These are phyloP conservation scores for Didymella keratinophila DNA, from an alignment of 2,329 filamentous ascomycete species.

Conservation along the genomic window DNA sequence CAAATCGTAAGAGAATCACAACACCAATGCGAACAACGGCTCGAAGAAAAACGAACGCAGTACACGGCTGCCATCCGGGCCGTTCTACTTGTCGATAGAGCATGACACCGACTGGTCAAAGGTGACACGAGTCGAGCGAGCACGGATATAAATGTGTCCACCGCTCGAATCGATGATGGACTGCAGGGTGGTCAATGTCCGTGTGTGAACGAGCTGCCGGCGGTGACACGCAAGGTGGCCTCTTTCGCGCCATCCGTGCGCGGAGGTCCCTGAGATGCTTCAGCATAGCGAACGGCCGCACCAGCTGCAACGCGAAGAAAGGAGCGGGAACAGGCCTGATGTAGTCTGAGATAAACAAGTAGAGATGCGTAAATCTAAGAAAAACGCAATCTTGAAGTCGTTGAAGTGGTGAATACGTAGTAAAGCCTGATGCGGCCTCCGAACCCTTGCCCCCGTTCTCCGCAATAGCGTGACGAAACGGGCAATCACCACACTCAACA, in stretches of 20 bases:
- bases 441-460: conserved; percentile 23
- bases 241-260: conserved; percentile 29
- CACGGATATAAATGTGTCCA: conserved; percentile 5
- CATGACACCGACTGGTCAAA: not conserved
- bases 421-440: conserved; percentile 20
- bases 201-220: conserved; percentile 25
- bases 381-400: not conserved
- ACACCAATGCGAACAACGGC: not conserved
- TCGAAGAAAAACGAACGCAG: not conserved
- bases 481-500: conserved; percentile 35
- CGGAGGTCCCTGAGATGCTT: conserved; percentile 21
- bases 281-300: conserved; percentile 2
- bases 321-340: not conserved
- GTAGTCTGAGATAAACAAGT: not conserved
- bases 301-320: not conserved
- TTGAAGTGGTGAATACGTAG: not conserved
- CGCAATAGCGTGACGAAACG: conserved; percentile 31
- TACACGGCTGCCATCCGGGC: not conserved
- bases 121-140: conserved; percentile 9
- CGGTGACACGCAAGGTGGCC: conserved; percentile 29
- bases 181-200: conserved; percentile 21
- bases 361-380: not conserved
- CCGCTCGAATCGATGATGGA: conserved; percentile 10
- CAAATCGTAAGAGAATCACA: conserved; percentile 13
- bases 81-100: not conserved